A percentile compares a stretch with the other conserved stretches of the same genome.
These are phyloP conservation scores for Suhomyces kilbournensis DNA, from an alignment of 805 yeast species.

Conservation along the genomic window DNA sequence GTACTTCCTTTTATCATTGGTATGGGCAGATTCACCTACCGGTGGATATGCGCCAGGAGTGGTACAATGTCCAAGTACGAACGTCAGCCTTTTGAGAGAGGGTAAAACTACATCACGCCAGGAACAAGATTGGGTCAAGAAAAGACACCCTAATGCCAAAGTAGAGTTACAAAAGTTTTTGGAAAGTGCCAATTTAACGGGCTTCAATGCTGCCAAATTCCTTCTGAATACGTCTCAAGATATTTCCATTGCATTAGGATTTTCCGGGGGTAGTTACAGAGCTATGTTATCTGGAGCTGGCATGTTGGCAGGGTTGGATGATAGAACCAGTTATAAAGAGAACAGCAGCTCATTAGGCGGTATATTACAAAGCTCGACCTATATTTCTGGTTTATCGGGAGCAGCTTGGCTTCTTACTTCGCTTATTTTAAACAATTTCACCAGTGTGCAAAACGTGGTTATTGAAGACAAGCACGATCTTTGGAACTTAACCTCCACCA, in stretches of 20 bases:
- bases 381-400: slow-evolving; percentile 77
- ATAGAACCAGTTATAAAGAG: slow-evolving; percentile 55
- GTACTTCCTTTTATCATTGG: not conserved
- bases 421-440: slow-evolving; percentile 66
- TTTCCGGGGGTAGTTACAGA: slow-evolving; percentile 42
- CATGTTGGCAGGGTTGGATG: slow-evolving; percentile 72
- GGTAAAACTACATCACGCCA: slow-evolving; percentile 21
- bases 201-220: slow-evolving; percentile 21
- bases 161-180: slow-evolving; percentile 23
- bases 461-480: slow-evolving; percentile 28
- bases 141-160: slow-evolving; percentile 22
- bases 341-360: slow-evolving; percentile 61
- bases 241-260: slow-evolving; percentile 31
- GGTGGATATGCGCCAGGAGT: slow-evolving; percentile 30
- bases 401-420: slow-evolving; percentile 82
- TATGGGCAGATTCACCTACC: slow-evolving; percentile 18
- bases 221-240: slow-evolving; percentile 11
- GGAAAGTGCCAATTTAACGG: slow-evolving; percentile 18
- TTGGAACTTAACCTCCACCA: slow-evolving; percentile 33
- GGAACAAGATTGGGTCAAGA: slow-evolving; percentile 25
- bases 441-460: slow-evolving; percentile 59
- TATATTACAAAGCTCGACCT: slow-evolving; percentile 64
- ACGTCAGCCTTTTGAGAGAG: slow-evolving; percentile 19
- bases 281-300: slow-evolving; percentile 77
- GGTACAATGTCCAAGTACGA: slow-evolving; percentile 24